Evolutionary conservation across 2,329 filamentous ascomycete genomes (phyloP).

Genomic region (Talaromyces sp.): DNA sequence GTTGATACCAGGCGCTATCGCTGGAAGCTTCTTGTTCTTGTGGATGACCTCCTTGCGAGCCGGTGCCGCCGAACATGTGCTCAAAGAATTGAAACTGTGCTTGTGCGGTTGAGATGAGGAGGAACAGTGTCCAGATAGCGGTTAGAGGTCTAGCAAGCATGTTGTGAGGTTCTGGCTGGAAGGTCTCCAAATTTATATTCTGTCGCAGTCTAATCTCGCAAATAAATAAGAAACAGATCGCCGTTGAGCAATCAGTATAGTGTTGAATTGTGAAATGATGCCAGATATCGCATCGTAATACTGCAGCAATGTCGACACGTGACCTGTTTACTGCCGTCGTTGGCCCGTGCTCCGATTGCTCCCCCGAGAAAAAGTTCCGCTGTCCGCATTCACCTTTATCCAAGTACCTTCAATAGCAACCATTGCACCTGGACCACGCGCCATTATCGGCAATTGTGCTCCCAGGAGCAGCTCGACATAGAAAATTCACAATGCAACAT

Average conservation of each 20-base stretch:
- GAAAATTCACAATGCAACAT: conserved; percentile 34
- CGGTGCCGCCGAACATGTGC: conserved; percentile 81
- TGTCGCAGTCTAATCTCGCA: background rate
- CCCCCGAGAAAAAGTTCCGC: conserved; percentile 23
- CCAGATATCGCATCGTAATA: conserved; percentile 27
- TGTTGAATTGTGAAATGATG: conserved; percentile 23
- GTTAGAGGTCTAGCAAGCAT: conserved; percentile 30
- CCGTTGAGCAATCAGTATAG: background rate
- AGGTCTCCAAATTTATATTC: background rate
- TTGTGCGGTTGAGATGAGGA: conserved; percentile 56
- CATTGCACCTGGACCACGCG: background rate
- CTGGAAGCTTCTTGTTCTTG: conserved; percentile 71
- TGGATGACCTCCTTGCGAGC: conserved; percentile 52
- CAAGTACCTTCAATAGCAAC: conserved; percentile 1
- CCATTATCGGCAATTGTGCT: conserved; percentile 7
- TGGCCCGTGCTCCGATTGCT: conserved; percentile 12
- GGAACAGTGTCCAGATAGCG: conserved; percentile 47
- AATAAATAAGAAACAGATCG: background rate
- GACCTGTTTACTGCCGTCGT: conserved; percentile 8
- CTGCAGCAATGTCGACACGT: conserved; percentile 10
- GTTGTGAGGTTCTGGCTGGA: background rate
- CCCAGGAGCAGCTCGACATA: background rate
- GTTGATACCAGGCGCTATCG: conserved; percentile 75
- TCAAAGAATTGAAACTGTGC: conserved; percentile 98
- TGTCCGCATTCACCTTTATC: background rate